These are phyloP conservation scores for Geotrichum candidum DNA, from an alignment of 1,139 yeast species.

Conservation along the genomic window DNA sequence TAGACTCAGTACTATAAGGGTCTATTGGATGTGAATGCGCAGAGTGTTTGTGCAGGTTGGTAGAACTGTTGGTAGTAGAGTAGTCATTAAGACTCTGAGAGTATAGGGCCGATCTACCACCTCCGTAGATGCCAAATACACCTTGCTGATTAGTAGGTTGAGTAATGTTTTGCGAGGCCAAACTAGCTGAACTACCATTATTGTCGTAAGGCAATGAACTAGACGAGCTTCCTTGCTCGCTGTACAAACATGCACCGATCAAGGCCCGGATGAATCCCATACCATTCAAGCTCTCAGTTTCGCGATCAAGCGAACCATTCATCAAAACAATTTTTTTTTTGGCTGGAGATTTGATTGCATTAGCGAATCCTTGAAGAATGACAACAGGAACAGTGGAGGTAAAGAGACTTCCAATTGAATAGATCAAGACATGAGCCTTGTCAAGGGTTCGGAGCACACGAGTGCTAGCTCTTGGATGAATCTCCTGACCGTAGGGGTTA, in stretches of 20 bases:
- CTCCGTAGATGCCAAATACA: not conserved
- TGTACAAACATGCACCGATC: slow-evolving; percentile 39
- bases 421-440: slow-evolving; percentile 49
- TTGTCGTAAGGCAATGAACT: slow-evolving; percentile 2
- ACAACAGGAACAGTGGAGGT: slow-evolving; percentile 79
- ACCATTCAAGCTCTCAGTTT: slow-evolving; percentile 64
- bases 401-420: slow-evolving; percentile 83
- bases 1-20: slow-evolving; percentile 7
- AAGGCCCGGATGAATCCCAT: slow-evolving; percentile 51
- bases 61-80: not conserved
- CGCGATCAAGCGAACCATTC: slow-evolving; percentile 72
- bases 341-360: slow-evolving; percentile 37
- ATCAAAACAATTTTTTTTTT: slow-evolving; percentile 42
- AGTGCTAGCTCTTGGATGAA: slow-evolving; percentile 67
- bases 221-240: slow-evolving; percentile 14
- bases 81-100: not conserved
- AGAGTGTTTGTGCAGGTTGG: not conserved
- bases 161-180: not conserved
- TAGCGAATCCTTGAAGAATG: slow-evolving; percentile 65
- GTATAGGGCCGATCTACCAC: not conserved
- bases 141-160: not conserved
- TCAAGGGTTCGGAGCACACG: slow-evolving; percentile 52
- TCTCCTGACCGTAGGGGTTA: slow-evolving; percentile 84
- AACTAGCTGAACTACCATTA: slow-evolving; percentile 8
- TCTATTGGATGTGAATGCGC: not conserved